phyloP scores from a whole-genome alignment of 129 eudicot genomes.

The Arctium minus region DNA sequence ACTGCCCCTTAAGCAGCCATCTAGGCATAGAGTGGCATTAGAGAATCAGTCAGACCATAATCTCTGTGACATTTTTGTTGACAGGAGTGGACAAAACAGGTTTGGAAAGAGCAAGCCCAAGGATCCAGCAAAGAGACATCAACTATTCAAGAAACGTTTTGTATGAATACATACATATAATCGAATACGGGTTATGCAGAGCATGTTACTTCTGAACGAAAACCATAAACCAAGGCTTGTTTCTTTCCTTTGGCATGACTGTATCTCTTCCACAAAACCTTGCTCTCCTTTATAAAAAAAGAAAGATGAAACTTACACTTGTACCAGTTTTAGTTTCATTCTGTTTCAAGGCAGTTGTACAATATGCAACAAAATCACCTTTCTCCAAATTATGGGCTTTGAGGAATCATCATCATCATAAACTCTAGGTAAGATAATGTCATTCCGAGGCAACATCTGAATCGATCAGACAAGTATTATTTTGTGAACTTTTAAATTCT shows the following conservation, averaged over 20 bases:
- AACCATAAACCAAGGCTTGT: conserved; percentile 5
- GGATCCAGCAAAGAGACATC: conserved; percentile 73
- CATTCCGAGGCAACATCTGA: neutral
- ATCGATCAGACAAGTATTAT: neutral
- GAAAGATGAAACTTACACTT: neutral
- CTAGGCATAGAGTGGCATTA: neutral
- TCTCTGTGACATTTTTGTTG: neutral
- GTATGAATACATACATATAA: conserved; percentile 14
- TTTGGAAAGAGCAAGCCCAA: conserved; percentile 55
- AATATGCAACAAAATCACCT: neutral
- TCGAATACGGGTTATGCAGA: neutral
- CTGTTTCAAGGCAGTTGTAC: neutral
- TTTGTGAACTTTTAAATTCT: neutral
- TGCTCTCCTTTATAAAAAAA: neutral
- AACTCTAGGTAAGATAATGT: neutral
- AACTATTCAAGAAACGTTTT: conserved; percentile 71
- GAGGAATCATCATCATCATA: neutral
- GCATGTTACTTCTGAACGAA: neutral
- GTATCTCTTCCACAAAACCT: neutral
- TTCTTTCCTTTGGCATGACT: conserved; percentile 2
- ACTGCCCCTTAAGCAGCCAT: neutral
- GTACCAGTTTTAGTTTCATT: neutral
- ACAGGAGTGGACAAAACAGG: conserved; percentile 56
- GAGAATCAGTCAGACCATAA: neutral
- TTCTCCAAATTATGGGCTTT: neutral